These are phyloP conservation scores for Linnemannia exigua DNA, from an alignment of 192 early-diverging fungal species.

Conservation along the genomic window DNA sequence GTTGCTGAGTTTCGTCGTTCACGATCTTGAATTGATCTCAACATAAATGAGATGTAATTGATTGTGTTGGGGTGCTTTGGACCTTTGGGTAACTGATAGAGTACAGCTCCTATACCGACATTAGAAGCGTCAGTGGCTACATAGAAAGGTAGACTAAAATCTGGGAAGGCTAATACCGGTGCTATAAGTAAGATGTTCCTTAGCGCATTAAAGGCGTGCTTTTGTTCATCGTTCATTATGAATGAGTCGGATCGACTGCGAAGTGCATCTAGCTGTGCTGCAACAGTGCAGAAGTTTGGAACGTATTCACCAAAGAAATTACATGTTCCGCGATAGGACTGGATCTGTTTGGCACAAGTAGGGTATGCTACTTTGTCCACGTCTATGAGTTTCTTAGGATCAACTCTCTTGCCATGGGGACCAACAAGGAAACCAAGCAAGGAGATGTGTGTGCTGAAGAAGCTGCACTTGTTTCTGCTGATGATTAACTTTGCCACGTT, in stretches of 20 bases:
- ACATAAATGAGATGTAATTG: conserved; percentile 45
- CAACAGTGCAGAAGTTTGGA: conserved; percentile 7
- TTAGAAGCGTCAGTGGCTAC: no score
- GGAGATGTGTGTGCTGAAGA: no score
- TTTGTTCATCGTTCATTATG: not conserved
- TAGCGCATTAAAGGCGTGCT: not conserved
- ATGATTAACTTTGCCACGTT: conserved; percentile 29
- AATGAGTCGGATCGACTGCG: conserved; percentile 17
- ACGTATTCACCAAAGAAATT: conserved; percentile 30
- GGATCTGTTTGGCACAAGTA: conserved; percentile 33
- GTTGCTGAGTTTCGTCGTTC: conserved; percentile 46
- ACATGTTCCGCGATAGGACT: conserved; percentile 30
- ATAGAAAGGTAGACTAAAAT: conserved; percentile 23
- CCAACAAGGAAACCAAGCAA: conserved; percentile 22
- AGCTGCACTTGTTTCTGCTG: conserved; percentile 34
- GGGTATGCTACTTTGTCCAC: conserved; percentile 26
- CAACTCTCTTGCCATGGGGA: conserved; percentile 12
- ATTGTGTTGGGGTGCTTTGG: conserved; percentile 10
- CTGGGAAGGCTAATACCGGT: conserved; percentile 24
- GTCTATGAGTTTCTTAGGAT: conserved; percentile 37
- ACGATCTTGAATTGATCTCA: conserved; percentile 24
- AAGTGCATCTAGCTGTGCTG: conserved; percentile 34
- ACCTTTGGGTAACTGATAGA: conserved; percentile 25
- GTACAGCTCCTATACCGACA: conserved; percentile 21
- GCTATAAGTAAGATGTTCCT: not conserved